Evolutionary conservation across 2,329 filamentous ascomycete species (phyloP).

Genomic region (Graphilbum fragrans): DNA sequence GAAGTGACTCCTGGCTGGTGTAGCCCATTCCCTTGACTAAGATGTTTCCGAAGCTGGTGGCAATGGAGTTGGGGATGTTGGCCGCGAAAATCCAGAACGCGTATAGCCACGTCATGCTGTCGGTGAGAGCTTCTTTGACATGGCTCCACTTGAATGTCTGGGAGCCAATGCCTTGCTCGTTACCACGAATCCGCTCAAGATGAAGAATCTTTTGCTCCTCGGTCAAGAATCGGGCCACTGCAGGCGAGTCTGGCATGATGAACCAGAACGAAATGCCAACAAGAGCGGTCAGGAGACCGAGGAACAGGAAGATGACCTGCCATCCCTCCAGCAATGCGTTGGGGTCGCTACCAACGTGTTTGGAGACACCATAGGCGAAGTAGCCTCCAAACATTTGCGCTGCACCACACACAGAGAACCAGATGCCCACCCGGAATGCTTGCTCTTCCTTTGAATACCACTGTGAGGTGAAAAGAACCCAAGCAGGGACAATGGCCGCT

Average conservation of each 20-base stretch:
- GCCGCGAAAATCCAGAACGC: constrained; percentile 8
- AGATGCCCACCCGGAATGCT: constrained; percentile 46
- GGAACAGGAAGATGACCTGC: constrained; percentile 18
- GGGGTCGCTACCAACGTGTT: constrained; percentile 6
- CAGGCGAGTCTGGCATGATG: constrained; percentile 21
- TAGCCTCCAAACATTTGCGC: constrained; percentile 25
- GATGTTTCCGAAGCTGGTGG: constrained; percentile 8
- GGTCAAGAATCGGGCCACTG: constrained; percentile 21
- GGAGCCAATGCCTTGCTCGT: constrained; percentile 20
- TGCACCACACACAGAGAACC: constrained; percentile 46
- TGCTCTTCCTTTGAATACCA: constrained; percentile 16
- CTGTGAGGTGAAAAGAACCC: constrained; percentile 19
- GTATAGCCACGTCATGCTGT: constrained; percentile 11
- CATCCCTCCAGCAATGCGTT: constrained; percentile 3
- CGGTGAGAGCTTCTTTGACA: constrained; percentile 7
- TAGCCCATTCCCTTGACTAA: constrained; percentile 9
- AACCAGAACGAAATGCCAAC: constrained; percentile 16
- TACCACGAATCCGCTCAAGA: constrained; percentile 20
- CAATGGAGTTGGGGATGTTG: constrained; percentile 10
- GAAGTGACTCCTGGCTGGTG: constrained; percentile 1
- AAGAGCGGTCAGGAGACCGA: constrained; percentile 16
- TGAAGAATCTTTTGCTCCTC: constrained; percentile 15
- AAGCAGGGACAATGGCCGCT: constrained; percentile 14
- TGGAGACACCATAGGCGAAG: constrained; percentile 25
- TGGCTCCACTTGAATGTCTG: constrained; percentile 6